Percentiles rank a stretch among this genome's conserved stretches.
Conservation (phyloP, 2,329 filamentous ascomycete species). For the Diaporthe destruens region DNA sequence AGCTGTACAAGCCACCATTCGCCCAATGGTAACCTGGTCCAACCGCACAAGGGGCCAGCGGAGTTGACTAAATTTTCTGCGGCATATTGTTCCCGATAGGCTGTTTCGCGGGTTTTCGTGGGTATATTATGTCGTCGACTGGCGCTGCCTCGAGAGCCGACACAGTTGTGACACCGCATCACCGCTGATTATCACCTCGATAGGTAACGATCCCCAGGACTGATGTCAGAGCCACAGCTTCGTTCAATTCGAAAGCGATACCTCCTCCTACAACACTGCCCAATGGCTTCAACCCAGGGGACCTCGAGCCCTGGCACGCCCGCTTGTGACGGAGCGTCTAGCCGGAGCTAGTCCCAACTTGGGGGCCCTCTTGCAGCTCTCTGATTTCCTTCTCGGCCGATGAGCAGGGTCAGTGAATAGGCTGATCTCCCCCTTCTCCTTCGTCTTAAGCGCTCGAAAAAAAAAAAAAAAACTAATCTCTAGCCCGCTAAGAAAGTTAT, state of each 20-base stretch:
- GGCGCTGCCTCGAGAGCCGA: not conserved
- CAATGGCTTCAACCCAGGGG: constrained; percentile 11
- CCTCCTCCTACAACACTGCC: constrained; percentile 2
- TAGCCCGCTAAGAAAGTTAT: not conserved
- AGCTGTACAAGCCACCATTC: not conserved
- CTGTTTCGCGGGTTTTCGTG: constrained; percentile 25
- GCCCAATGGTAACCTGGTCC: not conserved
- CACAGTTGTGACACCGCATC: constrained; percentile 5
- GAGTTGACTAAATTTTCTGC: not conserved
- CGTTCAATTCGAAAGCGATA: not conserved
- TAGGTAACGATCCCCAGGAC: constrained; percentile 22
- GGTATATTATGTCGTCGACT: constrained; percentile 24
- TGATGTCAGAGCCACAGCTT: constrained; percentile 31
- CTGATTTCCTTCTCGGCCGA: constrained; percentile 27
- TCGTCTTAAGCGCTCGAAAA: not conserved
- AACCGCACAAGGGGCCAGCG: not conserved
- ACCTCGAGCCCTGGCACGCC: constrained; percentile 25
- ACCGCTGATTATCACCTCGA: not conserved
- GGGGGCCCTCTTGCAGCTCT: constrained; percentile 27
- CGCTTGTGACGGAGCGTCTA: constrained; percentile 39
- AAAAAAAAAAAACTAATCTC: not conserved
- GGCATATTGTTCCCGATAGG: constrained; percentile 11
- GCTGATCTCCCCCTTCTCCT: constrained; percentile 29
- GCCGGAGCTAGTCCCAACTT: constrained; percentile 38
- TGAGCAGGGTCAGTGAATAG: constrained; percentile 25